These are phyloP conservation scores for Chara braunii DNA, from an alignment of 139 green algal genomes.

Conservation along the genomic window DNA sequence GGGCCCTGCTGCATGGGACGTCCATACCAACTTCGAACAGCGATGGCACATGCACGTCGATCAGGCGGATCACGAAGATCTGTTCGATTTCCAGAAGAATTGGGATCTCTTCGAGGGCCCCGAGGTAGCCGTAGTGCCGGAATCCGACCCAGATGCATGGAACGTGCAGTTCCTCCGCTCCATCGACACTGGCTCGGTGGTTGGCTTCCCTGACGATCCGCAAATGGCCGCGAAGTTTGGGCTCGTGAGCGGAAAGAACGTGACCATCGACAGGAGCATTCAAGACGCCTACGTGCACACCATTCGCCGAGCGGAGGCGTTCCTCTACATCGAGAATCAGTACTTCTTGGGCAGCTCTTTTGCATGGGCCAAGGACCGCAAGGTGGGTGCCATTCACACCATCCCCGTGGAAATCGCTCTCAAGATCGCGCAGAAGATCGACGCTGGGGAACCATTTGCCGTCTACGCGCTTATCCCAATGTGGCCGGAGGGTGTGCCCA, in stretches of 20 bases:
- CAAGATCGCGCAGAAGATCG: constrained; percentile 36
- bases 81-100: constrained; percentile 1
- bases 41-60: constrained; percentile 24
- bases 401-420: constrained; percentile 37
- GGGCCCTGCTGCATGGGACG: constrained; percentile 48
- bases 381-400: constrained; percentile 17
- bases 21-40: constrained; percentile 50
- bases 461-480: constrained; percentile 33
- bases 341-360: constrained; percentile 35
- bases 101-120: neutral
- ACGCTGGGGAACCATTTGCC: constrained; percentile 15
- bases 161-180: constrained; percentile 44
- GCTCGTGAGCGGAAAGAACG: constrained; percentile 23
- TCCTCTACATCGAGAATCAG: constrained; percentile 61
- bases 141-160: constrained; percentile 42
- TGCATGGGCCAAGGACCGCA: constrained; percentile 10
- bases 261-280: constrained; percentile 18
- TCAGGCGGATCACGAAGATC: neutral
- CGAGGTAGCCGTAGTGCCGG: neutral
- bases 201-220: constrained; percentile 17
- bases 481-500: constrained; percentile 22
- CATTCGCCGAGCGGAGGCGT: constrained; percentile 46
- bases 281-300: constrained; percentile 29
- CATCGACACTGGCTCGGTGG: constrained; percentile 40
- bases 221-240: constrained; percentile 1